Evolutionary conservation across 208 protist genomes (phyloP).

Genomic region (Borovskyia barvae): DNA sequence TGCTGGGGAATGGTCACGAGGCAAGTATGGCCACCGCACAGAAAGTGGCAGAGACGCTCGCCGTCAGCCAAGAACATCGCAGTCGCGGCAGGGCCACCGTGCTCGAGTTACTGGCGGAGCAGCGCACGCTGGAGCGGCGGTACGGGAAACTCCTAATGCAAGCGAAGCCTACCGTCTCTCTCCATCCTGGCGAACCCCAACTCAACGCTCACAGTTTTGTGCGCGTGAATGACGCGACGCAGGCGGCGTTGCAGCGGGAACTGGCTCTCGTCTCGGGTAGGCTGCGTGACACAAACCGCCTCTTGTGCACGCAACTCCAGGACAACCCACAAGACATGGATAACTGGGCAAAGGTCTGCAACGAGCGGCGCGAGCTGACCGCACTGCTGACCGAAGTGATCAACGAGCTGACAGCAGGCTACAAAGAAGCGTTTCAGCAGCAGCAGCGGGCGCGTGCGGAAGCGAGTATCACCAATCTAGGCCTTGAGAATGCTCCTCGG

Average conservation of each 20-base stretch:
- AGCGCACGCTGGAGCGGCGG: conserved; percentile 67
- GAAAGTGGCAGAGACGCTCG: conserved; percentile 20
- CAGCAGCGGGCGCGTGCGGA: conserved; percentile 18
- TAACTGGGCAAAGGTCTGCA: conserved; percentile 90
- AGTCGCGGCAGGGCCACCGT: conserved; percentile 68
- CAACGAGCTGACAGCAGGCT: conserved; percentile 77
- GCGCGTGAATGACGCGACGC: conserved; percentile 26
- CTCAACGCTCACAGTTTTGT: conserved; percentile 35
- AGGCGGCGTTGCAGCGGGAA: conserved; percentile 54
- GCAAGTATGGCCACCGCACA: conserved; percentile 9
- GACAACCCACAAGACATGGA: conserved; percentile 91
- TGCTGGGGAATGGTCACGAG: conserved; percentile 1
- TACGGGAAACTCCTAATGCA: conserved; percentile 80
- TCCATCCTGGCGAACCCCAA: conserved; percentile 54
- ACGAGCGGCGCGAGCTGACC: conserved; percentile 82
- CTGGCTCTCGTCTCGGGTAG: conserved; percentile 51
- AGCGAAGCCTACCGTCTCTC: conserved; percentile 42
- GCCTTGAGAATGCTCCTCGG: background rate
- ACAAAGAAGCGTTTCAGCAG: conserved; percentile 34
- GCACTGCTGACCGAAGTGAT: conserved; percentile 56
- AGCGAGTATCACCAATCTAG: background rate
- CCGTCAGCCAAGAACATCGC: conserved; percentile 27
- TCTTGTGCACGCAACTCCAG: conserved; percentile 83
- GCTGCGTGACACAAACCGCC: conserved; percentile 80
- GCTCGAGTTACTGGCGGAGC: conserved; percentile 71